phyloP scores from a whole-genome alignment of 1,284 basidiomycete genomes.

The Agaricales sp. region DNA sequence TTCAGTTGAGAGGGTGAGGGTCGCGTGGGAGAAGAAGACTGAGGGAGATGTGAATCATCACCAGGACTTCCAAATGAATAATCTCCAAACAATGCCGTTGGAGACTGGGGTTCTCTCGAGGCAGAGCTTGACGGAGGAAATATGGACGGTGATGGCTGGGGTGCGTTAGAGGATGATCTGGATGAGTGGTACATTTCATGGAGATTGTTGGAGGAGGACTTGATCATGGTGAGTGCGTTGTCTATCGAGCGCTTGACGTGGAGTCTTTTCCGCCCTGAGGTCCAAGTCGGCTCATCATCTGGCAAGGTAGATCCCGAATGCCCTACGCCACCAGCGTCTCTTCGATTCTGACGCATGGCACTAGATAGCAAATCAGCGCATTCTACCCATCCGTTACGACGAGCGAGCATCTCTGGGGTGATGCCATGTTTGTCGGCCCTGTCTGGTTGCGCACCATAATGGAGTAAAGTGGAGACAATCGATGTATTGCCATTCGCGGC shows the following conservation, averaged over 20 bases:
- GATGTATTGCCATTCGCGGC: constrained; percentile 81
- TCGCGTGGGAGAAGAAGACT: constrained; percentile 24
- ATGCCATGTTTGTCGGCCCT: constrained; percentile 81
- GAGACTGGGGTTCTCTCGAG: constrained; percentile 23
- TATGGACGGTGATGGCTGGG: constrained; percentile 4
- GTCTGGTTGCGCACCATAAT: constrained; percentile 70
- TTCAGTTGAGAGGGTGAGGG: constrained; percentile 35
- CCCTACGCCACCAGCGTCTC: constrained; percentile 11
- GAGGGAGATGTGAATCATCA: constrained; percentile 16
- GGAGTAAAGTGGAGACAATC: constrained; percentile 68
- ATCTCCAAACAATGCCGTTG: constrained; percentile 10
- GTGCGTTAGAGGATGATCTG: too few species aligned
- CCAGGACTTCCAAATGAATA: constrained; percentile 18
- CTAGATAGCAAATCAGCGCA: constrained; percentile 56
- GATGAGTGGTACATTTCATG: constrained; percentile 13
- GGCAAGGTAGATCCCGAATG: constrained; percentile 12
- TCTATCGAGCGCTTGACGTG: constrained; percentile 56
- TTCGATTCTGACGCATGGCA: constrained; percentile 26
- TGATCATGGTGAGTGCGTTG: constrained; percentile 47
- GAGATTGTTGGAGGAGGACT: constrained; percentile 25
- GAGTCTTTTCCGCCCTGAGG: constrained; percentile 29
- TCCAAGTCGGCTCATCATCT: constrained; percentile 16
- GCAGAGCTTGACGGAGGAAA: constrained; percentile 29
- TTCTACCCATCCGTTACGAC: constrained; percentile 54
- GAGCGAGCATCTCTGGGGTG: constrained; percentile 67